phyloP scores from a whole-genome alignment of 768 basidiomycete species.

The Chalciporus chontae region DNA sequence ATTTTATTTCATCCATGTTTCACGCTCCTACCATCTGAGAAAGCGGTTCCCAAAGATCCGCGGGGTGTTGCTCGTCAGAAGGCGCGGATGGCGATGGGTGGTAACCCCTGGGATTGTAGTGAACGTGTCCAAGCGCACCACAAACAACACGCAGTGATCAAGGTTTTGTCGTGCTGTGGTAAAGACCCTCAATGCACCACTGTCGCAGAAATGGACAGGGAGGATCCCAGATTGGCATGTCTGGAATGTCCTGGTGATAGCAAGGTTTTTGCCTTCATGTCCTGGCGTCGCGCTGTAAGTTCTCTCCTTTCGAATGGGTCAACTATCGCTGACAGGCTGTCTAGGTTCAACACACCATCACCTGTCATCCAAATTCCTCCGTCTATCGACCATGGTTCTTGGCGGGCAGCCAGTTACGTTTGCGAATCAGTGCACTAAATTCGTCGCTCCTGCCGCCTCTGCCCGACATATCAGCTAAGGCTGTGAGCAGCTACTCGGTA shows the following conservation, averaged over 20 bases:
- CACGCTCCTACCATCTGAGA: conserved; percentile 5
- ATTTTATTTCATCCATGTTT: conserved; percentile 30
- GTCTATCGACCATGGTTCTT: conserved; percentile 8
- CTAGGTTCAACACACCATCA: conserved; percentile 19
- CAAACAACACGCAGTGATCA: conserved; percentile 10
- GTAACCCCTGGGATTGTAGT: conserved; percentile 19
- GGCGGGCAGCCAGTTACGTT: neutral
- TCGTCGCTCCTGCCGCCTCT: neutral
- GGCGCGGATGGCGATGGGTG: conserved; percentile 23
- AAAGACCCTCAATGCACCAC: conserved; percentile 23
- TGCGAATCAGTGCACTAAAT: neutral
- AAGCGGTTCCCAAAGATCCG: conserved; percentile 18
- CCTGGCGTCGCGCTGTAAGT: conserved; percentile 26
- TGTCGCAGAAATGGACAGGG: conserved; percentile 25
- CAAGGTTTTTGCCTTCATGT: conserved; percentile 8
- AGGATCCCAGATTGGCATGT: conserved; percentile 18
- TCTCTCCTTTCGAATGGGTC: neutral
- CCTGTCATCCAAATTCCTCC: conserved; percentile 12
- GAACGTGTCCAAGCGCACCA: conserved; percentile 22
- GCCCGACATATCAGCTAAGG: neutral
- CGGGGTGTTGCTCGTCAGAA: conserved; percentile 18
- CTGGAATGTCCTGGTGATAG: conserved; percentile 11
- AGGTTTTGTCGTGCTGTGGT: conserved; percentile 17
- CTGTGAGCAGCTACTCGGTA: conserved; percentile 16
- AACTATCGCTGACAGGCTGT: neutral